phyloP scores from a whole-genome alignment of 2,329 filamentous ascomycete genomes.

The Pseudogymnoascus sp. region DNA sequence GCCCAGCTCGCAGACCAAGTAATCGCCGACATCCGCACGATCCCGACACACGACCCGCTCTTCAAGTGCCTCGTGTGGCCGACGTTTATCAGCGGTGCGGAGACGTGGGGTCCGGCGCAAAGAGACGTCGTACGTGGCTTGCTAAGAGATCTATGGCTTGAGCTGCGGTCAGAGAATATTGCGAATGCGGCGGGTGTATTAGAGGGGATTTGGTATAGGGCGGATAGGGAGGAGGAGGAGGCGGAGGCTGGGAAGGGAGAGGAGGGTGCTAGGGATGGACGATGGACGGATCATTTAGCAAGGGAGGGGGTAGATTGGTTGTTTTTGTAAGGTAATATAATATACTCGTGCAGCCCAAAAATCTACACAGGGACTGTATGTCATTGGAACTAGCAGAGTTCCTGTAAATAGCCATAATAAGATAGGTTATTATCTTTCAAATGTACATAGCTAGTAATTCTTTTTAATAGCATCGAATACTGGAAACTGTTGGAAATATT shows the following conservation, averaged over 20 bases:
- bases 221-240: background rate
- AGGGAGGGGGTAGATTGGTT: background rate
- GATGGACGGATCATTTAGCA: background rate
- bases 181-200: background rate
- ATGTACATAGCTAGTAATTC: too few species aligned
- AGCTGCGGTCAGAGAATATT: background rate
- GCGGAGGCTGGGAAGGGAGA: background rate
- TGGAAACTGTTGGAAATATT: too few species aligned
- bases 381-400: too few species aligned
- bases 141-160: background rate
- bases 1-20: background rate
- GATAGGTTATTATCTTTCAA: too few species aligned
- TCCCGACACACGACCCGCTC: background rate
- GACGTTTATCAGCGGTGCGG: background rate
- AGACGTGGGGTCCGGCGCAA: background rate
- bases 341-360: background rate
- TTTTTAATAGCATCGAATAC: too few species aligned
- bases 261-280: background rate
- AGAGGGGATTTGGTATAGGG: background rate
- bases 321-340: background rate
- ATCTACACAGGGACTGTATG: too few species aligned
- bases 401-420: too few species aligned
- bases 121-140: background rate
- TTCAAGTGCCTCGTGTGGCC: background rate
- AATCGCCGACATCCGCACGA: background rate